Conservation (phyloP, 331 rosid species). For the Prunus yedoensis region DNA sequence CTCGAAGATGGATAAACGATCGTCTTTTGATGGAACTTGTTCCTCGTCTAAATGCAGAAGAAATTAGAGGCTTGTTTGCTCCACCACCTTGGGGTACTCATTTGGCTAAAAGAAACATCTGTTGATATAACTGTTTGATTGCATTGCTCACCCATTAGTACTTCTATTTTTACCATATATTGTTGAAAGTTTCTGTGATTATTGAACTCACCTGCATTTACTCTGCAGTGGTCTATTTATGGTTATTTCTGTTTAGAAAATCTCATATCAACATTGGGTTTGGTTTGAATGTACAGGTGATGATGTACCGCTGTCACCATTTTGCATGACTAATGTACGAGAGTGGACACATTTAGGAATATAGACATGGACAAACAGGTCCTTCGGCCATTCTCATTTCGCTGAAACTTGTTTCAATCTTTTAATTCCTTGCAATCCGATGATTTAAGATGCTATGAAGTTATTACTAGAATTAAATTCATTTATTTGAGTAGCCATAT, state of each 20-base stretch:
- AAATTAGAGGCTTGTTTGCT: slow-evolving; percentile 91
- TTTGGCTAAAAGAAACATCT: neutral
- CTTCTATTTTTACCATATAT: neutral
- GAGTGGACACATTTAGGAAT: slow-evolving; percentile 82
- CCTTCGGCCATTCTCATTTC: slow-evolving; percentile 16
- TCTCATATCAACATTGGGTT: slow-evolving; percentile 19
- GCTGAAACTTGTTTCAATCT: neutral
- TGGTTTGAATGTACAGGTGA: slow-evolving; percentile 58
- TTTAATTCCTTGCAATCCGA: neutral
- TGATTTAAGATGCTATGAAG: slow-evolving; percentile 3
- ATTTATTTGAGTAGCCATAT: neutral
- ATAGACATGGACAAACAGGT: slow-evolving; percentile 95
- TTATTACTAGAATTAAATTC: neutral
- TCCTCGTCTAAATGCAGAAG: slow-evolving; percentile 84
- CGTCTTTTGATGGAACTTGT: slow-evolving; percentile 89
- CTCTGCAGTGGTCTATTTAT: neutral
- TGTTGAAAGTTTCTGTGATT: neutral
- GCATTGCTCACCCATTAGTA: neutral
- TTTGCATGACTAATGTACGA: slow-evolving; percentile 63
- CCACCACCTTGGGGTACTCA: slow-evolving; percentile 94
- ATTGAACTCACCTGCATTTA: neutral
- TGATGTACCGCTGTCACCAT: slow-evolving; percentile 68
- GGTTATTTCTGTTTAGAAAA: slow-evolving; percentile 7
- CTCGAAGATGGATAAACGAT: slow-evolving; percentile 91
- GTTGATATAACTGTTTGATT: neutral